These are phyloP conservation scores for Tetradesmus obliquus DNA, from an alignment of 139 green algal genomes.

Conservation along the genomic window DNA sequence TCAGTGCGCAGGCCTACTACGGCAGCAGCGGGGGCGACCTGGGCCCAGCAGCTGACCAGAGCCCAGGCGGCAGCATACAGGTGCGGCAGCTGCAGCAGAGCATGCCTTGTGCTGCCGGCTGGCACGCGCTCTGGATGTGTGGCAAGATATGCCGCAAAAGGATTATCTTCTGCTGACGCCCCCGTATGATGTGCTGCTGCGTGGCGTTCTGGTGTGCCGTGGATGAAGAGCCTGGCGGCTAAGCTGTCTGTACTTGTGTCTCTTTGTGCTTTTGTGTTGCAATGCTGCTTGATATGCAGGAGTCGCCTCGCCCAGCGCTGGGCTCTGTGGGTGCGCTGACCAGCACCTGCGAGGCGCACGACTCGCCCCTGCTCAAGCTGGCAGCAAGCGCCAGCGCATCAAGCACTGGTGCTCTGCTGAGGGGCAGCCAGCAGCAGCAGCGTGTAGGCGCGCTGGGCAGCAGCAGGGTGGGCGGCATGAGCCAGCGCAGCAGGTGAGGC, in stretches of 20 bases:
- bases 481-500: neutral
- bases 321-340: neutral
- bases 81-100: neutral
- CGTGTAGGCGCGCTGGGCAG: too few relatives aligned
- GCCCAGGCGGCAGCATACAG: neutral
- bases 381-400: neutral
- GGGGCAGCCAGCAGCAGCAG: constrained; percentile 30
- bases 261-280: too few relatives aligned
- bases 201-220: too few relatives aligned
- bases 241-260: too few relatives aligned
- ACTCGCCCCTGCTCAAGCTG: constrained; percentile 21
- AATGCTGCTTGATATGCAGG: too few relatives aligned
- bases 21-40: neutral
- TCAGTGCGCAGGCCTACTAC: neutral
- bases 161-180: too few relatives aligned
- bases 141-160: too few relatives aligned
- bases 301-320: neutral
- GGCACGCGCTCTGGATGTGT: neutral
- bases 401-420: neutral
- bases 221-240: too few relatives aligned
- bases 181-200: too few relatives aligned
- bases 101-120: neutral
- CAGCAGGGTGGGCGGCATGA: neutral
- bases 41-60: neutral
- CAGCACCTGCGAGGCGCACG: neutral